A percentile compares a stretch with the other conserved stretches of the same genome.
Conservation (phyloP, 176 grass and related monocot genomes). For the Juncus effusus region DNA sequence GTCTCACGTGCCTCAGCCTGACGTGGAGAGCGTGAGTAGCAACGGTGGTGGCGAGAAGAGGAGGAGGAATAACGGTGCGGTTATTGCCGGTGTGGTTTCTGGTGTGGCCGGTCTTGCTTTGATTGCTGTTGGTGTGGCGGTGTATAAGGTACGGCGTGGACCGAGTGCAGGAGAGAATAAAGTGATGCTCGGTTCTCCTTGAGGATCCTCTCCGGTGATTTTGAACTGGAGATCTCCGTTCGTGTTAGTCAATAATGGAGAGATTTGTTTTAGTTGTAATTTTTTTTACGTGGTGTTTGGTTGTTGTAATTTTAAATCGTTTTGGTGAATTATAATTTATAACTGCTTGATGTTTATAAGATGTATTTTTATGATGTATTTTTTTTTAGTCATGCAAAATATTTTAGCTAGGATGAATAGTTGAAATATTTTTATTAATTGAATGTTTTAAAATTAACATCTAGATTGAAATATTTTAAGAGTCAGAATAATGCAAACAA, state of each 20-base stretch:
- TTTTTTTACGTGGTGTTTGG: too few relatives aligned
- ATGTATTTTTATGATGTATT: too few relatives aligned
- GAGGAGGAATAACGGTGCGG: slow-evolving; percentile 11
- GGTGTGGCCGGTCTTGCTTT: slow-evolving; percentile 11
- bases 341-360: too few relatives aligned
- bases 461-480: too few relatives aligned
- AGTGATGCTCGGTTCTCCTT: not conserved
- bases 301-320: too few relatives aligned
- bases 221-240: slow-evolving; percentile 13
- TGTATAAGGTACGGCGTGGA: slow-evolving; percentile 22
- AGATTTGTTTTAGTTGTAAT: too few relatives aligned
- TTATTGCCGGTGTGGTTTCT: slow-evolving; percentile 17
- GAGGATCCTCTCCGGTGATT: slow-evolving; percentile 3
- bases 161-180: slow-evolving; percentile 10
- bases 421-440: too few relatives aligned
- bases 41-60: not conserved
- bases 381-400: too few relatives aligned
- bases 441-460: too few relatives aligned
- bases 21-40: slow-evolving; percentile 3
- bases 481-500: too few relatives aligned
- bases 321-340: too few relatives aligned
- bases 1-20: slow-evolving; percentile 7
- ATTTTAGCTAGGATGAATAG: too few relatives aligned
- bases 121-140: slow-evolving; percentile 1
- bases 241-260: not conserved